Conservation (phyloP, 73 alveolate species). For the Symbiodinium pilosum region DNA sequence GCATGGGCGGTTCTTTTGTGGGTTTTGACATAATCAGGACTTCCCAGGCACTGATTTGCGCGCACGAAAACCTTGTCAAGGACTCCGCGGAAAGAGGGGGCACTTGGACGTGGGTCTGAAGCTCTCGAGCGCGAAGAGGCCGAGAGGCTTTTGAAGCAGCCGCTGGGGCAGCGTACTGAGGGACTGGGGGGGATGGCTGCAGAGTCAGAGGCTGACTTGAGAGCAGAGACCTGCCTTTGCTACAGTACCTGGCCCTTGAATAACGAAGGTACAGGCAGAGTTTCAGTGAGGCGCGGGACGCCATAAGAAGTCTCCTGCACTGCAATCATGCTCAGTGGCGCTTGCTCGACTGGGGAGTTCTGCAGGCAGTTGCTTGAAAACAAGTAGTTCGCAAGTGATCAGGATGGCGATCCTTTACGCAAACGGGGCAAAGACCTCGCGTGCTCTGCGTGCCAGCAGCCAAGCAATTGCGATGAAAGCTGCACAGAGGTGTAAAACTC, state of each 20-base stretch:
- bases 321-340: too few relatives aligned
- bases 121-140: conserved; percentile 76
- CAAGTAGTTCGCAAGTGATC: too few relatives aligned
- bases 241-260: not conserved
- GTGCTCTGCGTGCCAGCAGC: conserved; percentile 63
- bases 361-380: too few relatives aligned
- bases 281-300: not conserved
- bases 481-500: too few relatives aligned
- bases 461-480: not conserved
- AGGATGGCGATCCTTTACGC: conserved; percentile 85
- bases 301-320: not conserved
- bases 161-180: not conserved
- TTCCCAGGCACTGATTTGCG: too few relatives aligned
- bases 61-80: too few relatives aligned
- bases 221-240: too few relatives aligned
- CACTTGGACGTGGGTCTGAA: conserved; percentile 78
- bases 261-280: not conserved
- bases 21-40: too few relatives aligned
- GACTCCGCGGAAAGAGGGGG: conserved; percentile 59
- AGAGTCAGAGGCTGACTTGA: too few relatives aligned
- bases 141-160: conserved; percentile 41
- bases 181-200: too few relatives aligned
- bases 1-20: too few relatives aligned
- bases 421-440: conserved; percentile 57
- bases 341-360: too few relatives aligned